These are phyloP conservation scores for Prunus salicina DNA, from an alignment of 306 rosid species.

Conservation along the genomic window DNA sequence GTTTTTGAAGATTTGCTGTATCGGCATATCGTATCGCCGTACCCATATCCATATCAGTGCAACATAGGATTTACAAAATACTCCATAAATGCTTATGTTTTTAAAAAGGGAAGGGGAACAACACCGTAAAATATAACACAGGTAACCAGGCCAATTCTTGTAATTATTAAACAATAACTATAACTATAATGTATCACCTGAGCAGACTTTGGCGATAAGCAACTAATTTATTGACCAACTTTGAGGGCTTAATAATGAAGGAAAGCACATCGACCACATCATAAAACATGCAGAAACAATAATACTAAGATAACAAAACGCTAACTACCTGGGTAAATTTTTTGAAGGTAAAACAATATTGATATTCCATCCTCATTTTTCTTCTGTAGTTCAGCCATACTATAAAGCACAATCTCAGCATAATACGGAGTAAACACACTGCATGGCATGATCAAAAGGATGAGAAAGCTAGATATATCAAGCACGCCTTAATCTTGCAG, in stretches of 20 bases:
- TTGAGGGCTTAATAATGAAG: neutral
- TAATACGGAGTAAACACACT: constrained; percentile 97
- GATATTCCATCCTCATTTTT: constrained; percentile 97
- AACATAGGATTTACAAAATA: neutral
- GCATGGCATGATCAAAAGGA: constrained; percentile 35
- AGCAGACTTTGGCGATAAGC: neutral
- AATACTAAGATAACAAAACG: neutral
- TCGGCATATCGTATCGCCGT: too few relatives aligned
- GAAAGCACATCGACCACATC: neutral
- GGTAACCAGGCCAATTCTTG: neutral
- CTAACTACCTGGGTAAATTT: constrained; percentile 72
- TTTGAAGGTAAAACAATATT: constrained; percentile 84
- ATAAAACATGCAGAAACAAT: neutral
- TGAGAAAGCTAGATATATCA: constrained; percentile 27
- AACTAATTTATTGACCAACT: neutral
- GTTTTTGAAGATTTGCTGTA: too few relatives aligned
- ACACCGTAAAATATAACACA: neutral
- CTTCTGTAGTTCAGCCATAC: constrained; percentile 71
- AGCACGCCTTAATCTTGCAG: neutral
- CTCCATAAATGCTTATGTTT: neutral
- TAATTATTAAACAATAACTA: neutral
- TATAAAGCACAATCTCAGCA: constrained; percentile 89
- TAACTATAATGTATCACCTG: neutral
- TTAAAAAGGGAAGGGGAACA: neutral
- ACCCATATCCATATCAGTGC: too few relatives aligned